Base-by-base conservation (phyloP, 306 rosid genomes). In the Castanospermum australe region DNA sequence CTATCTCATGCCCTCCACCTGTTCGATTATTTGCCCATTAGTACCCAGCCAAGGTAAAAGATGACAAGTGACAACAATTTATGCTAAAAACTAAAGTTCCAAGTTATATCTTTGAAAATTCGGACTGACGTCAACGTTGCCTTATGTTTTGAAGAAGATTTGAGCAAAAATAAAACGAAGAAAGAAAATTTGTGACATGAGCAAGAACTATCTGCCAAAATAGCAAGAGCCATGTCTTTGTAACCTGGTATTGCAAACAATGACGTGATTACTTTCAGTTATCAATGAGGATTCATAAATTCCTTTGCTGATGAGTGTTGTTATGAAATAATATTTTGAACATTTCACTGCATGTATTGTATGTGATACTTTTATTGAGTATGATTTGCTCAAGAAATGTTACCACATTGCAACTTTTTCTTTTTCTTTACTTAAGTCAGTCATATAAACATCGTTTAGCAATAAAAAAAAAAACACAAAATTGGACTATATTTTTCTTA, bases 1-100 rank as follows among this genome's bases (percentile, higher is more conserved):
- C 45, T 21, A 36, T 50, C 18, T 5, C 10, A 8, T 50, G 86
- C 84, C 24, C 77, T 32, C 81, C 39, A 73, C 6, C 22, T 87
- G 93, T 85, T 88, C 17, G 94, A 68, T 76, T 1, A 79, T 80
- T 64, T 90, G 84, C 66, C 89, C 28, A 18, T 10, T 33, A 75
- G 18, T 12, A 79, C 41, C 13, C 54, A 75, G 0, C 48, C 67
- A 17, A n/a, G 4, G 17, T 50, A 50, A 50, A n/a, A 8, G 8
- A 3, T 24, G 21, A 54, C 50, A 18, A n/a, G n/a, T 1, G 24
- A 51, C 50, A 18, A n/a, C 51, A 15, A 2, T 21, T 10, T 17
- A 25, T 48, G 44, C 36, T 18, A 6, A 5, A 5, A 50, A 4
- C 5, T 50, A 5, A 50, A n/a, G 8, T 6, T 7, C 6, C 22